Conservation (phyloP, 352 stramenopile genomes). For the Peronospora farinosa region DNA sequence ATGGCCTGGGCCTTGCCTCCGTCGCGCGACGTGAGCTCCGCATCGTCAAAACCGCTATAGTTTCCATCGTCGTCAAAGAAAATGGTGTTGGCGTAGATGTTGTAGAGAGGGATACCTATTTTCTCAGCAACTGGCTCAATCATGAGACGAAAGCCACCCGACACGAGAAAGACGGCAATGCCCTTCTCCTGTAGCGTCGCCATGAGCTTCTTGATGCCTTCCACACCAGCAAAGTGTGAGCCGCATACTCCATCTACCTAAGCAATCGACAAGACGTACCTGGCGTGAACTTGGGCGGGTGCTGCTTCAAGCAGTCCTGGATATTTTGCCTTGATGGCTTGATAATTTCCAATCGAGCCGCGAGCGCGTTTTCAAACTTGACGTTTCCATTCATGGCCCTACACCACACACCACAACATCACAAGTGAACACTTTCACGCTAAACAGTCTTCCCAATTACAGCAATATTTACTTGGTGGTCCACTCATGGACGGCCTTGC, state of each 20-base stretch:
- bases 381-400: conserved; percentile 97
- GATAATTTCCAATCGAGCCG: conserved; percentile 93
- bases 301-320: conserved; percentile 80
- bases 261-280: conserved; percentile 23
- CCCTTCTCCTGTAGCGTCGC: conserved; percentile 81
- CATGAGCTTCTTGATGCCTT: conserved; percentile 88
- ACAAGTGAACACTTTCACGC: conserved; percentile 2
- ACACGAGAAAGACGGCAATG: conserved; percentile 96
- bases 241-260: background rate
- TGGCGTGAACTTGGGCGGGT: conserved; percentile 88
- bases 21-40: conserved; percentile 90
- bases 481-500: conserved; percentile 91
- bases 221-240: conserved; percentile 1
- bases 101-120: conserved; percentile 75
- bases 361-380: conserved; percentile 97
- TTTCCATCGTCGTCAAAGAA: conserved; percentile 87
- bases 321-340: conserved; percentile 89
- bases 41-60: conserved; percentile 92
- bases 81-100: conserved; percentile 98
- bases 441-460: background rate
- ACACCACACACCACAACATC: conserved; percentile 6
- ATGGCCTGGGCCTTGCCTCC: conserved; percentile 77
- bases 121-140: conserved; percentile 93
- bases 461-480: conserved; percentile 75
- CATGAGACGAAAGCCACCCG: conserved; percentile 97